These are phyloP conservation scores for Salix koriyanagi DNA, from an alignment of 345 rosid species.

Conservation along the genomic window DNA sequence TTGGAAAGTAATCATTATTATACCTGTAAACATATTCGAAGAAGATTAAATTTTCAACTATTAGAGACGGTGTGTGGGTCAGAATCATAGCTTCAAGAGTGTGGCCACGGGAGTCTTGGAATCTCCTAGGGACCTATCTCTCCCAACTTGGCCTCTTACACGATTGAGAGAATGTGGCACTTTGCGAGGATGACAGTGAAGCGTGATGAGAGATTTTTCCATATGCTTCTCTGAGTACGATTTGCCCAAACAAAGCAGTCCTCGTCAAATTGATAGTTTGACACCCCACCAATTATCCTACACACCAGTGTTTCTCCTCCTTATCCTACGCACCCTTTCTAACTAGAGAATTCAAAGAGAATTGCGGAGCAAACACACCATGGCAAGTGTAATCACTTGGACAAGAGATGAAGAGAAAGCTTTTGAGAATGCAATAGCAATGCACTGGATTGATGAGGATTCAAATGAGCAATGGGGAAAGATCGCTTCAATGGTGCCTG, in stretches of 20 bases:
- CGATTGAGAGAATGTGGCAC: not conserved
- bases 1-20: no score
- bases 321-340: constrained; percentile 42
- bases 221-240: not conserved
- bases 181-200: not conserved
- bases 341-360: not conserved
- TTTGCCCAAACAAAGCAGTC: no score
- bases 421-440: constrained; percentile 74
- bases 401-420: constrained; percentile 79
- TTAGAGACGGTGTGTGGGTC: not conserved
- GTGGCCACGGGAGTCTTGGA: not conserved
- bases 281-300: constrained; percentile 22
- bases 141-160: not conserved
- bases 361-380: constrained; percentile 5
- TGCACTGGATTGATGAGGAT: constrained; percentile 47
- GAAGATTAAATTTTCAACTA: no score
- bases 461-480: constrained; percentile 58
- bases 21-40: no score
- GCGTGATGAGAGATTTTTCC: no score
- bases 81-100: not conserved
- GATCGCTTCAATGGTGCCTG: constrained; percentile 68
- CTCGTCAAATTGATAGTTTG: constrained; percentile 25
- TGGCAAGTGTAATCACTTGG: constrained; percentile 57
- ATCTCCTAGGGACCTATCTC: not conserved
- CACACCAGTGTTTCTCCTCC: constrained; percentile 8